These are phyloP conservation scores for Cenchrus purpureus DNA, from an alignment of 176 grass and related monocot genomes.

Conservation along the genomic window DNA sequence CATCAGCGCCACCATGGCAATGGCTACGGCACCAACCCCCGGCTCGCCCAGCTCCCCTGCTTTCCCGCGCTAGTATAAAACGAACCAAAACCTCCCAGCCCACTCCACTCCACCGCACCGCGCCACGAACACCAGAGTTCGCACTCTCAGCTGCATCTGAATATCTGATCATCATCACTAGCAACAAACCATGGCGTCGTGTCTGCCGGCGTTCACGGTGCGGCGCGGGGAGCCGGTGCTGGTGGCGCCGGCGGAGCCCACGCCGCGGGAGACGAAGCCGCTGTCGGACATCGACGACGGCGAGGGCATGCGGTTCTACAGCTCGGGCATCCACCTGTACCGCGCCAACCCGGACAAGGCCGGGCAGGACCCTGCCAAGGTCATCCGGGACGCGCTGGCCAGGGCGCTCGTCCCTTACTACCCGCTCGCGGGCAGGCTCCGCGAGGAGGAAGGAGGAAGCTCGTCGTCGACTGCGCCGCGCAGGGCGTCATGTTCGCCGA, in stretches of 20 bases:
- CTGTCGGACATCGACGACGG: constrained; percentile 76
- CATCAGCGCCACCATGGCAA: no score
- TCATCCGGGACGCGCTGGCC: constrained; percentile 61
- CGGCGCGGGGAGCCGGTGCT: constrained; percentile 51
- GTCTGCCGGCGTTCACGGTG: constrained; percentile 53
- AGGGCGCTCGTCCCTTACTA: constrained; percentile 75
- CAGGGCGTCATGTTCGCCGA: constrained; percentile 75
- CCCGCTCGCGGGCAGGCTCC: constrained; percentile 65
- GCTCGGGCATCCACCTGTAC: constrained; percentile 58
- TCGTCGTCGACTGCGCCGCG: constrained; percentile 62
- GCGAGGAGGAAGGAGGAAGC: constrained; percentile 51
- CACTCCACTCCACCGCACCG: not conserved
- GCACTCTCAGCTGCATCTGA: not conserved
- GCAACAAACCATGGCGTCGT: not conserved
- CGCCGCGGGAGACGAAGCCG: constrained; percentile 56
- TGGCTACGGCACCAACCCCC: no score
- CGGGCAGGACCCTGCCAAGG: constrained; percentile 39
- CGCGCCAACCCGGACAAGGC: constrained; percentile 40
- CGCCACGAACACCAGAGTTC: not conserved
- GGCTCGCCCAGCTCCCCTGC: no score
- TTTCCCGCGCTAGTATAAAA: constrained; percentile 27
- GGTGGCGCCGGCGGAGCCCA: constrained; percentile 40
- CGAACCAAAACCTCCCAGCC: not conserved
- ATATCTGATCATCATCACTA: not conserved
- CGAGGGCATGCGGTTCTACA: constrained; percentile 65